Evolutionary conservation across 139 green algal genomes (phyloP), one percentile per base, ranked within the genome.

Genomic region (Pseudopediastrum boryanum): DNA sequence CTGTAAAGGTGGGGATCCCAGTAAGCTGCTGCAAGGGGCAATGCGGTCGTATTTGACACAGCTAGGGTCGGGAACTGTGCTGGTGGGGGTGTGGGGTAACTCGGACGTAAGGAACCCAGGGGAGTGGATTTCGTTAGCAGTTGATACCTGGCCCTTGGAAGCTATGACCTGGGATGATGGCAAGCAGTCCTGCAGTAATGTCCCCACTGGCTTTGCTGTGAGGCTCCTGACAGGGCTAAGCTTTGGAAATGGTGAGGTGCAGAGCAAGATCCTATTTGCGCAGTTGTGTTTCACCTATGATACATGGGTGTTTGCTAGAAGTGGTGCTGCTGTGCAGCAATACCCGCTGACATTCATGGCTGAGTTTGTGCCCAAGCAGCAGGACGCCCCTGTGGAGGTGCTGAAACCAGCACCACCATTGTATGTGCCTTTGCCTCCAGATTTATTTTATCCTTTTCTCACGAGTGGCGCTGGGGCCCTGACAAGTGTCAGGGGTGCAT

Each of bases 361-460:
- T 13, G 61, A 35, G 33, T 87, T 85, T 51, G 52, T 86, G 12
- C 29, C 73, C 19, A 70, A 83, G 36, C 41, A 77, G 42, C 78
- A 85, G 70, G 58, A 64, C 31, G 59, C 71, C 61, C 54, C 77
- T 0, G 52, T 31, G 0, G 3, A 36, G 4, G 64, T 73, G 13
- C 71, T 83, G 43, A 84, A 85, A 71, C 86, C 86, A 6, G 54
- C 70, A 0, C 86, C 86, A 2, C 86, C 86, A 0, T 76, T 90
- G 38, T 51, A 69, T 2, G 42, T 77, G 12, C 81, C 81, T 3
- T 51, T 90, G 71, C 75, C 83, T 1, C 64, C 68, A 4, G 71
- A 87, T 56, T 72, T 88, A 39, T 90, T 90, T 71, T 90, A 90
- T 56, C 86, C 86, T 0, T 90, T 90, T 58, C 19, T 58, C n/a